These are phyloP conservation scores for Clitopilus hobsonii DNA, from an alignment of 768 basidiomycete genomes.

Conservation along the genomic window DNA sequence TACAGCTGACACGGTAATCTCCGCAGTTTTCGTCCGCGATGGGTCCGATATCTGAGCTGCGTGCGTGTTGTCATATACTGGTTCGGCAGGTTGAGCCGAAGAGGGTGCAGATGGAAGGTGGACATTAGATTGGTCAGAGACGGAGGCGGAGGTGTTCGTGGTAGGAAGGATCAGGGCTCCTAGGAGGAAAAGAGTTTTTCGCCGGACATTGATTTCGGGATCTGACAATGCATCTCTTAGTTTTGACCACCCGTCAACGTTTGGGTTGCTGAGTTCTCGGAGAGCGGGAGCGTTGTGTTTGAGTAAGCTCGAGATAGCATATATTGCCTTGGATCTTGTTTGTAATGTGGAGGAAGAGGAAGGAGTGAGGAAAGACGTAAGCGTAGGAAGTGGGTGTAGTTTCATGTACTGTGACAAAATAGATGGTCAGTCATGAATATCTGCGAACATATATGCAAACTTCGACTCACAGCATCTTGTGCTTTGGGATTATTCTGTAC, in stretches of 20 bases:
- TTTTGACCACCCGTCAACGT: slow-evolving; percentile 58
- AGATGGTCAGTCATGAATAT: too few relatives aligned
- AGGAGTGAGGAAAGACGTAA: slow-evolving; percentile 59
- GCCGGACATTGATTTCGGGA: slow-evolving; percentile 69
- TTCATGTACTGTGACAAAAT: slow-evolving; percentile 51
- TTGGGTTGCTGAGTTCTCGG: slow-evolving; percentile 35
- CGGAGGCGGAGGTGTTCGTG: slow-evolving; percentile 15
- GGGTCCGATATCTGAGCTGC: slow-evolving; percentile 58
- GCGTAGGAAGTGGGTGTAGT: slow-evolving; percentile 58
- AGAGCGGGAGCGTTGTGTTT: slow-evolving; percentile 77
- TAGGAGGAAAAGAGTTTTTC: slow-evolving; percentile 77
- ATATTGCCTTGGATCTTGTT: slow-evolving; percentile 76
- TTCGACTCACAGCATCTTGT: slow-evolving; percentile 65
- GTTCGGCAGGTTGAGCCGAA: slow-evolving; percentile 13
- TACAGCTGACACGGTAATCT: slow-evolving; percentile 45
- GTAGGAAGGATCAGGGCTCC: slow-evolving; percentile 61
- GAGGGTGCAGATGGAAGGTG: slow-evolving; percentile 18
- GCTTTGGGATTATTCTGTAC: slow-evolving; percentile 87
- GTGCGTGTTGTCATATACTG: slow-evolving; percentile 72
- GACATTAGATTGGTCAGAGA: slow-evolving; percentile 10
- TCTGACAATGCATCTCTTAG: slow-evolving; percentile 64
- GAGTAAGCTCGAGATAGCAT: slow-evolving; percentile 71
- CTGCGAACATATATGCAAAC: too few relatives aligned
- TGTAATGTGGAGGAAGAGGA: slow-evolving; percentile 42
- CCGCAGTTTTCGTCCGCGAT: slow-evolving; percentile 45